Evolutionary conservation across 1,284 basidiomycete genomes (phyloP).

Genomic region (Ceratobasidium sp.): DNA sequence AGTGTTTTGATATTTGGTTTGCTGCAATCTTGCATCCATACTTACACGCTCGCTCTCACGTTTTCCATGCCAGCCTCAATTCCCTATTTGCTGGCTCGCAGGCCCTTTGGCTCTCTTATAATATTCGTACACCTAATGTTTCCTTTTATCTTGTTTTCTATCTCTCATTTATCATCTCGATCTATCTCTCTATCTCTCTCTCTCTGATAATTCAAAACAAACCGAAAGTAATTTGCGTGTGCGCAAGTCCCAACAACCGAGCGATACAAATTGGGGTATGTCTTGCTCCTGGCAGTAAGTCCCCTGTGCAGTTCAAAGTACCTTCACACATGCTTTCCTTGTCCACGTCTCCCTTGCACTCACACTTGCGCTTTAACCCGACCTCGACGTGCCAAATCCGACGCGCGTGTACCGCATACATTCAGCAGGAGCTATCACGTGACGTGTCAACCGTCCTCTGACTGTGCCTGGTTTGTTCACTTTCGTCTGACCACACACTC

Average conservation of each 20-base stretch:
- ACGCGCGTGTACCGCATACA: no score
- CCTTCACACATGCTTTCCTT: no score
- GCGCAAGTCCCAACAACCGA: background rate
- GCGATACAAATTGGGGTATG: conserved; percentile 30
- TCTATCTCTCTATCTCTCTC: background rate
- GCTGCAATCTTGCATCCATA: conserved; percentile 10
- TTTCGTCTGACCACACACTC: no score
- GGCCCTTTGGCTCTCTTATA: conserved; percentile 25
- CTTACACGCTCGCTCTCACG: conserved; percentile 20
- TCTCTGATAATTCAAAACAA: conserved; percentile 1
- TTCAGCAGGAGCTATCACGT: no score
- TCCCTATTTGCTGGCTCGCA: conserved; percentile 11
- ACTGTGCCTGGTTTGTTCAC: no score
- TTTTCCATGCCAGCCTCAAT: background rate
- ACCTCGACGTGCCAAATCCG: no score
- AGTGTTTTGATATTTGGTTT: conserved; percentile 20
- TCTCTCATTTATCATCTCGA: background rate
- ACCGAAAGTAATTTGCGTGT: no score
- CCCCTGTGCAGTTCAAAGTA: conserved; percentile 24
- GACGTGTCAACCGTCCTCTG: no score
- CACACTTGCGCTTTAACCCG: no score
- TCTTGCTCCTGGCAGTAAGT: conserved; percentile 43
- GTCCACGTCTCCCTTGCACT: no score
- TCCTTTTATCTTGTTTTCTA: conserved; percentile 26
- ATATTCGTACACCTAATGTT: conserved; percentile 36